Base-by-base conservation (phyloP, 495 filamentous ascomycete genomes). In the Monascus purpureus region DNA sequence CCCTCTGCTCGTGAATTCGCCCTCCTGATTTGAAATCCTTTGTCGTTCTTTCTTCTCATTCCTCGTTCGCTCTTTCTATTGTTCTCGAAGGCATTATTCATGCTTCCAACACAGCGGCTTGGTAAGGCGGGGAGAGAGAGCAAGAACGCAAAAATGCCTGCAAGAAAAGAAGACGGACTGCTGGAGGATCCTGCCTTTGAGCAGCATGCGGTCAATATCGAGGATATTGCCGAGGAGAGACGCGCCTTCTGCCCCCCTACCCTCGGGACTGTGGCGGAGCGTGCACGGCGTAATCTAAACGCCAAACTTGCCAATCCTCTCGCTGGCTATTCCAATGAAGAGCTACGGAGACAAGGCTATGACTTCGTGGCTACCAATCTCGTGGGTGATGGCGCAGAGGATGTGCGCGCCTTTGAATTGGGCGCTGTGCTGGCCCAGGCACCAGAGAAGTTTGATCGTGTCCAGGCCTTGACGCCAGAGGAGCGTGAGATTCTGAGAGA, bases 301-400 rank as follows among this genome's bases (percentile, higher is more conserved):
- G 70, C 70, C 9, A 73, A 69, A 47, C 54, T 87, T 29, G 78
- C 72, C 13, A 80, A 87, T 32, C 82, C 82, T 17, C 61, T 90
- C 8, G 68, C 68, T 6, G 77, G 77, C 12, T 66, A 73, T 35
- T 65, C 56, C 22, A 61, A 71, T 26, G 57, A 68, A 6, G 66
- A 77, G 38, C 55, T 90, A 11, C 61, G 57, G 22, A 60, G 59
- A 27, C 72, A 70, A 53, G 82, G 78, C 17, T 74, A 72, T 28
- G 62, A 59, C 2, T 87, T 82, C 48, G 79, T 74, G 16, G 50
- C 56, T n/a, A 61, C 67, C 17, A 62, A 81, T 40, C 67, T 70
- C 11, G 57, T 85, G 25, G 75, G 68, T 12, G 68, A 73, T 31
- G 52, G 59, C n/a, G n/a, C n/a, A 17, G 52, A 59, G 4, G 80